Evolutionary conservation across 1,284 basidiomycete species (phyloP).

Genomic region (Trametes sp.): DNA sequence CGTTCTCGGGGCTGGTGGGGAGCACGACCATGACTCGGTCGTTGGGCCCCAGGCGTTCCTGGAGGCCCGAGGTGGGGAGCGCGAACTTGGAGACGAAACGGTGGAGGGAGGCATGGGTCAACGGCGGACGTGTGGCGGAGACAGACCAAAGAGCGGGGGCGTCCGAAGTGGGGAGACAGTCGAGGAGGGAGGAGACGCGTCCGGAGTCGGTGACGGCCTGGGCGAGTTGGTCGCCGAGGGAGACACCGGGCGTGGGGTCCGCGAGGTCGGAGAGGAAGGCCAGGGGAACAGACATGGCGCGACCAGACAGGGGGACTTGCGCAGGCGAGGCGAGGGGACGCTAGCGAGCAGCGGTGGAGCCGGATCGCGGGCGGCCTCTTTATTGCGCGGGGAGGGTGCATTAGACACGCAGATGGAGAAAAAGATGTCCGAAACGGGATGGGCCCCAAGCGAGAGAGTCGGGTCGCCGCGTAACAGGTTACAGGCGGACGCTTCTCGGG

Average conservation of each 20-base stretch:
- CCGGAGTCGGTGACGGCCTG: constrained; percentile 27
- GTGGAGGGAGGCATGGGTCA: constrained; percentile 27
- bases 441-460: constrained; percentile 4
- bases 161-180: constrained; percentile 27
- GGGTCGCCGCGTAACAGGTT: background rate
- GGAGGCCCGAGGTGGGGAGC: constrained; percentile 29
- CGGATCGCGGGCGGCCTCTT: constrained; percentile 1
- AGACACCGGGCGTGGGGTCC: constrained; percentile 17
- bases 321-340: constrained; percentile 12
- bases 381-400: background rate
- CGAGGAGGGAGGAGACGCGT: constrained; percentile 27
- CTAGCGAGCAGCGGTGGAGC: constrained; percentile 6
- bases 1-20: constrained; percentile 32
- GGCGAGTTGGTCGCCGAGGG: constrained; percentile 31
- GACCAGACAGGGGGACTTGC: constrained; percentile 8
- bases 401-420: background rate
- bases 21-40: constrained; percentile 32
- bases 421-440: background rate
- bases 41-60: constrained; percentile 22
- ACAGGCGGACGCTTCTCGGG: background rate
- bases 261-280: constrained; percentile 28
- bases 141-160: constrained; percentile 30
- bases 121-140: constrained; percentile 22
- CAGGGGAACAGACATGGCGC: constrained; percentile 29
- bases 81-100: constrained; percentile 27